Base-by-base conservation (phyloP, 768 basidiomycete genomes). In the Pisolithus sp. region DNA sequence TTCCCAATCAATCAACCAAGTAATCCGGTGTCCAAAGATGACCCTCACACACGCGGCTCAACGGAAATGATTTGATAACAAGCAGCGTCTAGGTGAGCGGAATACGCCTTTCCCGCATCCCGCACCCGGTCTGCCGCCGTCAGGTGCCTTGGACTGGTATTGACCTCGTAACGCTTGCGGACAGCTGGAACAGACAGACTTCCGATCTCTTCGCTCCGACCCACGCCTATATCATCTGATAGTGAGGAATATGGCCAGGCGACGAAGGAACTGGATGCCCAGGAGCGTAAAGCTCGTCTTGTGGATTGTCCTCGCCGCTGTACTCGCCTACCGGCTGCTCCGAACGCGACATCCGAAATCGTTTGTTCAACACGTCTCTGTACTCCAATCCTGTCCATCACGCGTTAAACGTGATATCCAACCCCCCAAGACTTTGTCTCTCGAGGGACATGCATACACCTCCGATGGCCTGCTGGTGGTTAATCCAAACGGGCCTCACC, bases 401-500 rank as follows among this genome's bases (percentile, higher is more conserved):
- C 23, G 20, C 6, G 23, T 15, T 15, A 10, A 15, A 9, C 42
- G 10, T 43, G 42, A 26, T 12, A 26, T 26, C 7, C 42, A 3
- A 15, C 23, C 13, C 5, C 20, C 24, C 8, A 26, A 43, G 13
- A 5, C 45, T n/a, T 15, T 46, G 26, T 18, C 45, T 23, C 31
- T 50, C 21, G 57, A 46, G 5, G 13, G 24, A 8, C 71, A 73
- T 47, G 50, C 46, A 0, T 52, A 59, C 30, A 53, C 61, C 2
- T 18, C 54, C 1, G 62, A 68, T 31, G 72, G 72, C 1, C 51
- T 70, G 23, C 57, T 73, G 10, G 40, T 65, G 18, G 69, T 71
- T 52, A 68, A 73, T 42, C 64, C 64, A 0, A 45, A 64, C 6
- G 72, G 68, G 0, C 56, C 65, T 2, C 75, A 79, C 53, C 77